Evolutionary conservation across 306 rosid genomes (phyloP).

Genomic region (Dalbergia oliveri): DNA sequence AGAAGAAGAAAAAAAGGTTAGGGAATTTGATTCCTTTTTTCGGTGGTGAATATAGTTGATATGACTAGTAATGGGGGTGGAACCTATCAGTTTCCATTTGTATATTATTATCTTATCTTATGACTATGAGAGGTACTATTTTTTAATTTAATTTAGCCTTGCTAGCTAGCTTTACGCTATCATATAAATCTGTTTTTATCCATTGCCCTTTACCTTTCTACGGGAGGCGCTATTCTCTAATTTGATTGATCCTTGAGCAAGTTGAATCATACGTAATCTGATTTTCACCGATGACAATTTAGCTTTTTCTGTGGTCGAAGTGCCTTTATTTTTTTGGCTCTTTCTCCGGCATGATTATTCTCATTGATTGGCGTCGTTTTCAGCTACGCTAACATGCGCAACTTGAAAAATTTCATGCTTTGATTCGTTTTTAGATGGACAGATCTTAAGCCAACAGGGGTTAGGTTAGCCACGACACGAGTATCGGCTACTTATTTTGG

Average conservation of each 20-base stretch:
- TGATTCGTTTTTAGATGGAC: not conserved
- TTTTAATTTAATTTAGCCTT: constrained; percentile 43
- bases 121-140: constrained; percentile 54
- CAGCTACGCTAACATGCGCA: not conserved
- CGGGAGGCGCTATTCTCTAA: too few species aligned
- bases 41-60: constrained; percentile 58
- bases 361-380: constrained; percentile 20
- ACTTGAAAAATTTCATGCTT: not conserved
- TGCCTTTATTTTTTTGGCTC: not conserved
- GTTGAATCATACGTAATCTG: not conserved
- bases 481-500: not conserved
- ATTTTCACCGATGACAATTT: not conserved
- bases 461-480: not conserved
- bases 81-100: constrained; percentile 56
- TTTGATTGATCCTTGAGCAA: too few species aligned
- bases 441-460: too few species aligned
- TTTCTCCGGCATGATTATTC: constrained; percentile 13
- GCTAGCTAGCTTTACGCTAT: not conserved
- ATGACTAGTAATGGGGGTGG: constrained; percentile 48
- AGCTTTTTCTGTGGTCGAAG: not conserved
- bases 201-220: not conserved
- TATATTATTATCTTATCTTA: constrained; percentile 47
- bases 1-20: constrained; percentile 32
- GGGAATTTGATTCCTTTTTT: constrained; percentile 72
- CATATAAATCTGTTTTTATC: not conserved